Evolutionary conservation across 495 filamentous ascomycete genomes (phyloP).

Genomic region (Lentithecium fluviatile): DNA sequence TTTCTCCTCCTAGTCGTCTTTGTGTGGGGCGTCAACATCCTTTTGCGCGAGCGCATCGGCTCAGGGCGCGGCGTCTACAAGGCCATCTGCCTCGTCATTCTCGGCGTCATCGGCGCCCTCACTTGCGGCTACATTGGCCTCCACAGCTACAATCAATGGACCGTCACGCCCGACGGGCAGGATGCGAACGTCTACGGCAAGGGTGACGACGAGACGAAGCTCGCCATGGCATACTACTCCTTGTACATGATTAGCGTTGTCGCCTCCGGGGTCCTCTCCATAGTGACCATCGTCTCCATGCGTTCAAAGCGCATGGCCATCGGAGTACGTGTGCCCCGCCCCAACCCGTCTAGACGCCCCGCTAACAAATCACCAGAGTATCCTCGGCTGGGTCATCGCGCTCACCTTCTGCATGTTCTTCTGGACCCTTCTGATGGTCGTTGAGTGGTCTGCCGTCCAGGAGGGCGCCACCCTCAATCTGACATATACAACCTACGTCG

Average conservation of each 20-base stretch:
- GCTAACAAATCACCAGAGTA: background rate
- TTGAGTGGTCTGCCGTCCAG: too few species aligned
- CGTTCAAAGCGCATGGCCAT: background rate
- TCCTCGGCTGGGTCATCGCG: constrained; percentile 1
- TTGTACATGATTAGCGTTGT: constrained; percentile 2
- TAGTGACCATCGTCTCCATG: constrained; percentile 6
- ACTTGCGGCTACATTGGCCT: constrained; percentile 3
- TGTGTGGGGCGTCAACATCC: constrained; percentile 11
- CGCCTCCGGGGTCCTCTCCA: background rate
- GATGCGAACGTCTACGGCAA: background rate
- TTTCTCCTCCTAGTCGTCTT: constrained; percentile 19
- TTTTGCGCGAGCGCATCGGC: constrained; percentile 5
- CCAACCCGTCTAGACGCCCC: background rate
- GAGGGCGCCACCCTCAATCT: too few species aligned
- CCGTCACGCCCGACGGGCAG: background rate
- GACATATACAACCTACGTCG: background rate
- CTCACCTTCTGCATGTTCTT: constrained; percentile 18
- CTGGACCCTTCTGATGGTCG: constrained; percentile 11
- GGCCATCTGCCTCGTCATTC: constrained; percentile 4
- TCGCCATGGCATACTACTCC: background rate
- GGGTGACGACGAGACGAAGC: background rate
- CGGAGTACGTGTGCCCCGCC: constrained; percentile 1
- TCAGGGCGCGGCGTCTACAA: background rate
- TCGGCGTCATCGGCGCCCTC: constrained; percentile 18
- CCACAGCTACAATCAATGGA: constrained; percentile 3